Evolutionary conservation across 371 early-diverging fungal genomes (phyloP).

Genomic region (Umbelopsis sp.): DNA sequence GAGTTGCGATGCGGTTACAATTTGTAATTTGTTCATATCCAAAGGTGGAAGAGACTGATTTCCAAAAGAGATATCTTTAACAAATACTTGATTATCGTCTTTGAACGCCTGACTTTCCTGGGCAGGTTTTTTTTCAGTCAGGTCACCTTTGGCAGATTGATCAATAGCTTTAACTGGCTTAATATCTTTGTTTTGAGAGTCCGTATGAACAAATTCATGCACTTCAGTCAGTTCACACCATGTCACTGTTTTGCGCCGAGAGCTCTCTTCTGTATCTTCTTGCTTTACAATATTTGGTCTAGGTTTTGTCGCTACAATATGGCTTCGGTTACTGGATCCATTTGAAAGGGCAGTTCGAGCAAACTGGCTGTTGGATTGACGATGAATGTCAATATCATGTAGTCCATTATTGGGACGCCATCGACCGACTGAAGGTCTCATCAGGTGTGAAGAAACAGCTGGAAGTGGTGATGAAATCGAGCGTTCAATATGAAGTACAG

Average conservation of each 20-base stretch:
- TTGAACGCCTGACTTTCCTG: not conserved
- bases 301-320: not conserved
- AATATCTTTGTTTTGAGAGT: not conserved
- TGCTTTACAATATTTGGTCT: not conserved
- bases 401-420: slow-evolving; percentile 12
- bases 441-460: slow-evolving; percentile 4
- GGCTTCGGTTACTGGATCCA: not conserved
- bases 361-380: not conserved
- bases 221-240: slow-evolving; percentile 13
- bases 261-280: slow-evolving; percentile 10
- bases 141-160: no score
- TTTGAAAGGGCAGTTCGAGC: not conserved
- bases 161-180: not conserved
- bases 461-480: slow-evolving; percentile 14
- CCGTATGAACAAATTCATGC: slow-evolving; percentile 3
- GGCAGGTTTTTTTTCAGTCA: not conserved
- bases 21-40: slow-evolving; percentile 11
- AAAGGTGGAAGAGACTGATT: not conserved
- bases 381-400: not conserved
- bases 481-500: slow-evolving; percentile 6
- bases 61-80: not conserved
- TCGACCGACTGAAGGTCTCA: slow-evolving; percentile 1
- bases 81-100: not conserved
- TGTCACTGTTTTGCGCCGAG: slow-evolving; percentile 3
- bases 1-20: not conserved